phyloP scores from a whole-genome alignment of 257 asterid species.

The Plantago ovata region DNA sequence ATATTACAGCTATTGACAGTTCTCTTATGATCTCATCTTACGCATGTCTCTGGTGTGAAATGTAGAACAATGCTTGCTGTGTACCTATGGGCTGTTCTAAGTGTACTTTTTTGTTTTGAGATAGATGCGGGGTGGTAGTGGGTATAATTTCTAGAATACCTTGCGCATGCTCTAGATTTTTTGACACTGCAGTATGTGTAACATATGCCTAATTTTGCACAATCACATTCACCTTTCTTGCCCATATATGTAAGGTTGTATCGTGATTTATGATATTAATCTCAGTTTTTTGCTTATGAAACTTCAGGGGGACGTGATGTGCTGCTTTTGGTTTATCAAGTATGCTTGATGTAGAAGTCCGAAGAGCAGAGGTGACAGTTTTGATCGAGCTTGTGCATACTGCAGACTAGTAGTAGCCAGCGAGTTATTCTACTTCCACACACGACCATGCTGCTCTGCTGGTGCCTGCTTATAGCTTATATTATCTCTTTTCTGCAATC shows the following conservation, averaged over 20 bases:
- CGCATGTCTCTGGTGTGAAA: too few species aligned
- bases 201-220: too few species aligned
- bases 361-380: conserved; percentile 22
- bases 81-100: too few species aligned
- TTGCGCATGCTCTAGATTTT: too few species aligned
- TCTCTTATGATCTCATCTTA: too few species aligned
- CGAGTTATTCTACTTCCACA: conserved; percentile 17
- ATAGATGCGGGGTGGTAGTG: too few species aligned
- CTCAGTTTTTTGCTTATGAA: conserved; percentile 2
- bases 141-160: too few species aligned
- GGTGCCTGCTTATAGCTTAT: conserved; percentile 17
- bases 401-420: conserved; percentile 15
- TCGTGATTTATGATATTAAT: not conserved
- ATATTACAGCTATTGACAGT: too few species aligned
- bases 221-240: too few species aligned
- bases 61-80: too few species aligned
- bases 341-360: conserved; percentile 18
- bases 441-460: conserved; percentile 13
- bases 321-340: conserved; percentile 13
- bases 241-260: not conserved
- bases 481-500: conserved; percentile 7
- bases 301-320: conserved; percentile 29
- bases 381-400: conserved; percentile 24
- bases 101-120: too few species aligned
- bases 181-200: too few species aligned